These are phyloP conservation scores for Xylaria acuta DNA, from an alignment of 495 filamentous ascomycete genomes.

Conservation along the genomic window DNA sequence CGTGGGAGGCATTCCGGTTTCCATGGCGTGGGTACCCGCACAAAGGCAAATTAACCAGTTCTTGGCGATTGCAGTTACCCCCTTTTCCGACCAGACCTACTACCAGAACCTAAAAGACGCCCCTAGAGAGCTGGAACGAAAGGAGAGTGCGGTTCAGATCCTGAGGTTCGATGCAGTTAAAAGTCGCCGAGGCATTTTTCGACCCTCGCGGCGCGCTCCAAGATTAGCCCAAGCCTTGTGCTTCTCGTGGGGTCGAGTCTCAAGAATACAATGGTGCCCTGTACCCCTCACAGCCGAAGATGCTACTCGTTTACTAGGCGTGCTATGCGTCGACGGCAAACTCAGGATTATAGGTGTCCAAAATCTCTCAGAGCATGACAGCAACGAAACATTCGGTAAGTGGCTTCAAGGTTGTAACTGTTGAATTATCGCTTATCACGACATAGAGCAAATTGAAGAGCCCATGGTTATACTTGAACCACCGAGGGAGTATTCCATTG, in stretches of 20 bases:
- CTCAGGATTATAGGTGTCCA: slow-evolving; percentile 49
- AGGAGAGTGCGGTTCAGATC: slow-evolving; percentile 48
- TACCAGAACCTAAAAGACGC: slow-evolving; percentile 31
- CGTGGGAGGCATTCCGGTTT: slow-evolving; percentile 51
- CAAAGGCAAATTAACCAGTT: slow-evolving; percentile 43
- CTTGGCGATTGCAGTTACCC: slow-evolving; percentile 53
- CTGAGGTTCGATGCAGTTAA: slow-evolving; percentile 46
- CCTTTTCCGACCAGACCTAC: slow-evolving; percentile 50
- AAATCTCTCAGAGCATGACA: slow-evolving; percentile 25
- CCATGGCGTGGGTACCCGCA: slow-evolving; percentile 53
- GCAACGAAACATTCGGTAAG: slow-evolving; percentile 44
- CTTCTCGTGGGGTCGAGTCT: slow-evolving; percentile 49
- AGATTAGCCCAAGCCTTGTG: slow-evolving; percentile 41
- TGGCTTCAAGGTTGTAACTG: background rate
- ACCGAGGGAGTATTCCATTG: slow-evolving; percentile 48
- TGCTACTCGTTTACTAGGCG: slow-evolving; percentile 43
- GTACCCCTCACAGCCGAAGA: slow-evolving; percentile 39
- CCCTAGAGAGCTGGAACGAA: slow-evolving; percentile 31
- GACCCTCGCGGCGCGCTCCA: slow-evolving; percentile 33
- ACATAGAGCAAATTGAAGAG: slow-evolving; percentile 46
- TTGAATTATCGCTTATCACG: slow-evolving; percentile 28
- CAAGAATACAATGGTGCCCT: slow-evolving; percentile 54
- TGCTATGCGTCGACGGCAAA: slow-evolving; percentile 51
- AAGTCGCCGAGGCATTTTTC: slow-evolving; percentile 29
- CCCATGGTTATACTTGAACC: slow-evolving; percentile 50